phyloP scores from a whole-genome alignment of 495 filamentous ascomycete species.

The Thozetella sp. region DNA sequence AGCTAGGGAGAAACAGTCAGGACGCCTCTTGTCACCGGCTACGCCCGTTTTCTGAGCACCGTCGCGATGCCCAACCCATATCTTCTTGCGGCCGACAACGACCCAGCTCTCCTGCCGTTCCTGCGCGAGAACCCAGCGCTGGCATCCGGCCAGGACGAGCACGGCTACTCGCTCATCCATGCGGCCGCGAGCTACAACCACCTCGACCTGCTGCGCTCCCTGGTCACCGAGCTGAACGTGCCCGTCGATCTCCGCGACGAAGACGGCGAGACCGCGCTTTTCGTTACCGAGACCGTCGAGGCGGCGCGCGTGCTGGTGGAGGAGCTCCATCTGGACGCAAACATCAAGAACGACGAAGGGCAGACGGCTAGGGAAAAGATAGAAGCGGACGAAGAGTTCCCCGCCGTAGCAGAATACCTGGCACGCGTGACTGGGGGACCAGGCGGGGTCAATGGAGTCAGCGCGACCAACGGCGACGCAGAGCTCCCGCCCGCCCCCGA shows the following conservation, averaged over 20 bases:
- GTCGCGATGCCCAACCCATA: constrained; percentile 66
- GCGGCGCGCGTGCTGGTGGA: constrained; percentile 78
- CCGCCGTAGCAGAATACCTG: constrained; percentile 69
- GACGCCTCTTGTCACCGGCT: not conserved
- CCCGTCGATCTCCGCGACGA: constrained; percentile 80
- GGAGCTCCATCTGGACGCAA: constrained; percentile 72
- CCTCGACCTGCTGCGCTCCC: constrained; percentile 71
- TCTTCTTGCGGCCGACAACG: constrained; percentile 78
- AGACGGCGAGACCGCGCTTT: constrained; percentile 90
- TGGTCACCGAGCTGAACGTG: constrained; percentile 78
- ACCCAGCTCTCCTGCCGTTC: constrained; percentile 62
- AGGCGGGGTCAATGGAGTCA: constrained; percentile 24
- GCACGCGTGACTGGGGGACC: constrained; percentile 41
- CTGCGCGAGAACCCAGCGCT: constrained; percentile 66
- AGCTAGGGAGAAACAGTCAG: no score
- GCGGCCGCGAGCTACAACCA: constrained; percentile 92
- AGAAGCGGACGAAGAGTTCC: constrained; percentile 68
- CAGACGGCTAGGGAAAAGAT: constrained; percentile 73
- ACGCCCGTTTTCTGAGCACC: no score
- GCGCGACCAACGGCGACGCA: constrained; percentile 11
- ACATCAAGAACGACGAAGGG: constrained; percentile 63
- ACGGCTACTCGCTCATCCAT: constrained; percentile 91
- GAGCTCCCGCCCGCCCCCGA: constrained; percentile 57
- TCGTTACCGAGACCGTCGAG: constrained; percentile 76
- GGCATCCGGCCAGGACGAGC: constrained; percentile 72